These are phyloP conservation scores for Acer yangbiense DNA, from an alignment of 345 rosid species.

Conservation along the genomic window DNA sequence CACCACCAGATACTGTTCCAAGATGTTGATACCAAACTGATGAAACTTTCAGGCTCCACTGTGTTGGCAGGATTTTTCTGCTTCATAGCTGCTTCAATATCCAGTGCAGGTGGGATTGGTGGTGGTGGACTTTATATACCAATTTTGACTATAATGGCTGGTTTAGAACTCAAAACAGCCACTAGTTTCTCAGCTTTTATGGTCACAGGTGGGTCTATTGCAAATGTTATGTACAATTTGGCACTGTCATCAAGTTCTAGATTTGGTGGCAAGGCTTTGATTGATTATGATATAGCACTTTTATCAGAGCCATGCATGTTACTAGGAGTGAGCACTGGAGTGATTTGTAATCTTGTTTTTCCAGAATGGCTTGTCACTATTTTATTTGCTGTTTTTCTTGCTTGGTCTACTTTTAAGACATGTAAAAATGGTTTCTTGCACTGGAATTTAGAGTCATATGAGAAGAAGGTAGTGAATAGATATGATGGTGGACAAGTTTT, in stretches of 20 bases:
- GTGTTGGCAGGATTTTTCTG: slow-evolving; percentile 57
- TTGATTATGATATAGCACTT: slow-evolving; percentile 76
- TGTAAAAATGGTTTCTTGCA: slow-evolving; percentile 56
- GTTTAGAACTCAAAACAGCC: slow-evolving; percentile 79
- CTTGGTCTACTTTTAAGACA: slow-evolving; percentile 79
- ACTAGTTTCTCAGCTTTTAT: slow-evolving; percentile 84
- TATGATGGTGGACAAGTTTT: slow-evolving; percentile 29
- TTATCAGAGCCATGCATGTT: slow-evolving; percentile 86
- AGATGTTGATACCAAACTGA: slow-evolving; percentile 26
- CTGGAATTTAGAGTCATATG: slow-evolving; percentile 67
- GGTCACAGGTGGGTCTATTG: slow-evolving; percentile 90
- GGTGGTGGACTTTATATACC: slow-evolving; percentile 92
- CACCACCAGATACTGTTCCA: slow-evolving; percentile 28
- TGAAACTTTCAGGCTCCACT: slow-evolving; percentile 41
- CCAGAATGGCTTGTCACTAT: slow-evolving; percentile 88
- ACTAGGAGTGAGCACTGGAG: slow-evolving; percentile 85
- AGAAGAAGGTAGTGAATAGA: slow-evolving; percentile 24
- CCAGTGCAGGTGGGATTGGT: slow-evolving; percentile 94
- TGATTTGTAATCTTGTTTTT: slow-evolving; percentile 67
- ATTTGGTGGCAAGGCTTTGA: slow-evolving; percentile 43
- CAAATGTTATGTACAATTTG: slow-evolving; percentile 62
- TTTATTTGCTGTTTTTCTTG: slow-evolving; percentile 68
- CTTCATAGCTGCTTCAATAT: slow-evolving; percentile 70
- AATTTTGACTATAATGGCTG: slow-evolving; percentile 63
- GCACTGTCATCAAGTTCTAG: slow-evolving; percentile 39